phyloP scores from a whole-genome alignment of 2,329 filamentous ascomycete genomes.

The Penicillium rolfsii region DNA sequence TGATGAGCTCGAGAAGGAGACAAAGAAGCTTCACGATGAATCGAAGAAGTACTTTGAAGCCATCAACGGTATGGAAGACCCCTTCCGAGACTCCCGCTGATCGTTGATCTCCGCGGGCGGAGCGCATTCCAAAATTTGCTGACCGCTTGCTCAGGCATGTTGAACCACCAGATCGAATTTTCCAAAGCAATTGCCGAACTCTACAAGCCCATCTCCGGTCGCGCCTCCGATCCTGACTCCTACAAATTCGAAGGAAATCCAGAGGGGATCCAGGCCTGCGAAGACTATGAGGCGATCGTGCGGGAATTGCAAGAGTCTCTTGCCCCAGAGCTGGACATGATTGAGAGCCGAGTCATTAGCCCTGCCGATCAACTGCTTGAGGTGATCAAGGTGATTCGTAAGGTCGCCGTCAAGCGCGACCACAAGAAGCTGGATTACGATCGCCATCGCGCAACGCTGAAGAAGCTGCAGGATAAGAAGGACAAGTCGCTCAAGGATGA shows the following conservation, averaged over 20 bases:
- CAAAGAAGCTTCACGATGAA: constrained; percentile 95
- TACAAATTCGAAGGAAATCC: constrained; percentile 81
- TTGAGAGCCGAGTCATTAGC: constrained; percentile 85
- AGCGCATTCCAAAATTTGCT: constrained; percentile 1
- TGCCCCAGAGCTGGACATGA: constrained; percentile 94
- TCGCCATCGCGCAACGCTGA: constrained; percentile 76
- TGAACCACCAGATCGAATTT: constrained; percentile 96
- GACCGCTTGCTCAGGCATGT: constrained; percentile 66
- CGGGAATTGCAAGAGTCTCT: constrained; percentile 86
- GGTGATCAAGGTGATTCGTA: constrained; percentile 93
- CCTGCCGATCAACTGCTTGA: constrained; percentile 92
- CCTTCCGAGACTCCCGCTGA: constrained; percentile 9
- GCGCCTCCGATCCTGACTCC: constrained; percentile 88
- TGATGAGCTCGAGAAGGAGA: constrained; percentile 90
- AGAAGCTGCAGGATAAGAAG: constrained; percentile 97
- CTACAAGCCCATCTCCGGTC: constrained; percentile 96
- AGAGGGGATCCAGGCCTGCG: constrained; percentile 91
- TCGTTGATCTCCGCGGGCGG: neutral
- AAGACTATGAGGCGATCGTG: constrained; percentile 92
- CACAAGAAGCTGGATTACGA: constrained; percentile 98
- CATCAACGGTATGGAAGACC: constrained; percentile 70
- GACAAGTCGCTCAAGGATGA: constrained; percentile 96
- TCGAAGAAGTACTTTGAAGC: constrained; percentile 96
- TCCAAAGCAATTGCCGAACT: constrained; percentile 94
- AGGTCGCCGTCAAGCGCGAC: constrained; percentile 84